Percentiles rank a stretch among this genome's conserved stretches.
Conservation (phyloP, 805 yeast genomes). For the Kuraishia floccosa region DNA sequence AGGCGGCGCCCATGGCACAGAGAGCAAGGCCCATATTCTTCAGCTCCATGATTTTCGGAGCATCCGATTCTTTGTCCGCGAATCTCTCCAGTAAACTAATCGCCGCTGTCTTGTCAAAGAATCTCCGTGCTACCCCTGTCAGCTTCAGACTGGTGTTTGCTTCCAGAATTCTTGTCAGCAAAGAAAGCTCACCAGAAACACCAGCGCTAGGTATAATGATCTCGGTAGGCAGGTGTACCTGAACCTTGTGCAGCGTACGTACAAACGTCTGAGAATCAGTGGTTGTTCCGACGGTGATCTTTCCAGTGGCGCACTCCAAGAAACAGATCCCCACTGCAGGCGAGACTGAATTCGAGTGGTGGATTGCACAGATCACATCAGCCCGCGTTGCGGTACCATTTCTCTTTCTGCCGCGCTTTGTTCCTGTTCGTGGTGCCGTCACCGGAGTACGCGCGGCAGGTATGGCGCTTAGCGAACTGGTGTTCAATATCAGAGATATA, state of each 20-base stretch:
- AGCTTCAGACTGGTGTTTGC: constrained; percentile 15
- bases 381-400: no score
- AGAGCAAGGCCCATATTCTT: no score
- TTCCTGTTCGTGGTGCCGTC: no score
- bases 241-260: constrained; percentile 28
- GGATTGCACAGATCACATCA: constrained; percentile 10
- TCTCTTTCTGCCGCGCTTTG: no score
- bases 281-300: constrained; percentile 21
- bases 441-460: no score
- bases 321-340: constrained; percentile 27
- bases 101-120: no score
- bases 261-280: constrained; percentile 34
- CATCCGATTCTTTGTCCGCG: no score
- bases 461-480: constrained; percentile 1
- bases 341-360: constrained; percentile 10
- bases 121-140: no score
- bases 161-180: constrained; percentile 22
- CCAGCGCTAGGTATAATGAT: constrained; percentile 21
- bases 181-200: constrained; percentile 15
- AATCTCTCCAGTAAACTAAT: no score
- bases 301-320: constrained; percentile 24
- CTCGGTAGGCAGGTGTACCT: constrained; percentile 21
- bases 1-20: constrained; percentile 20
- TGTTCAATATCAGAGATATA: constrained; percentile 2
- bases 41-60: no score